Evolutionary conservation across 2,329 filamentous ascomycete genomes (phyloP).

Genomic region (Alternaria sp.): DNA sequence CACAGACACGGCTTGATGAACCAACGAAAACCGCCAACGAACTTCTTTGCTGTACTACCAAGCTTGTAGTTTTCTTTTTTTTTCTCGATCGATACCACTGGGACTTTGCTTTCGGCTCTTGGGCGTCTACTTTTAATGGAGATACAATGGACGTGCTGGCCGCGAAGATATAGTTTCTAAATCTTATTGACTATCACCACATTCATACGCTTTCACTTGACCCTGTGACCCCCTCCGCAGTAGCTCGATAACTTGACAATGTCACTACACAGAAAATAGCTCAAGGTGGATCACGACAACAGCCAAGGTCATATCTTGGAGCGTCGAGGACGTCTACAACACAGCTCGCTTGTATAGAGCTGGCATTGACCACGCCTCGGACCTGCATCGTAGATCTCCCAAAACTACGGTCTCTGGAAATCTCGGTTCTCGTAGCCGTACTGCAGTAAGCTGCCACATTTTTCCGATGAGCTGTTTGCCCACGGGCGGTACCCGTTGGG

Average conservation of each 20-base stretch:
- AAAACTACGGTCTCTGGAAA: not conserved
- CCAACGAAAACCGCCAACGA: conserved; percentile 10
- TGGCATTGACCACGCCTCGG: conserved; percentile 10
- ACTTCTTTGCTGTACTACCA: conserved; percentile 21
- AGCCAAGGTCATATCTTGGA: not conserved
- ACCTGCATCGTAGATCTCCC: conserved; percentile 14
- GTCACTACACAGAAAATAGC: not conserved
- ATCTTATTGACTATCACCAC: conserved; percentile 12
- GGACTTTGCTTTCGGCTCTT: conserved; percentile 8
- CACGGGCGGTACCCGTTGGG: conserved; percentile 8
- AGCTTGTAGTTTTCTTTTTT: conserved; percentile 10
- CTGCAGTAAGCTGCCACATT: conserved; percentile 5
- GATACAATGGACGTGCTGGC: conserved; percentile 17
- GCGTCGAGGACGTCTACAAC: not conserved
- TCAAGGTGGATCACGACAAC: not conserved
- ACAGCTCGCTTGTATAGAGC: not conserved
- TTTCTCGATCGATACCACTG: conserved; percentile 26
- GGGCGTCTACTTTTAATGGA: conserved; percentile 4
- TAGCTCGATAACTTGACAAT: not conserved
- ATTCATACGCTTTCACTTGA: not conserved
- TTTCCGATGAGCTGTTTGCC: conserved; percentile 7
- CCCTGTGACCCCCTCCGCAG: not conserved
- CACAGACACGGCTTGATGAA: conserved; percentile 28
- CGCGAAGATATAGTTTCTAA: conserved; percentile 16
- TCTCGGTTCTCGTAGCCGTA: not conserved